Evolutionary conservation across 2,329 filamentous ascomycete species (phyloP), one percentile per base, ranked within the genome.

Genomic region (Calonectria pseudoreteaudii): DNA sequence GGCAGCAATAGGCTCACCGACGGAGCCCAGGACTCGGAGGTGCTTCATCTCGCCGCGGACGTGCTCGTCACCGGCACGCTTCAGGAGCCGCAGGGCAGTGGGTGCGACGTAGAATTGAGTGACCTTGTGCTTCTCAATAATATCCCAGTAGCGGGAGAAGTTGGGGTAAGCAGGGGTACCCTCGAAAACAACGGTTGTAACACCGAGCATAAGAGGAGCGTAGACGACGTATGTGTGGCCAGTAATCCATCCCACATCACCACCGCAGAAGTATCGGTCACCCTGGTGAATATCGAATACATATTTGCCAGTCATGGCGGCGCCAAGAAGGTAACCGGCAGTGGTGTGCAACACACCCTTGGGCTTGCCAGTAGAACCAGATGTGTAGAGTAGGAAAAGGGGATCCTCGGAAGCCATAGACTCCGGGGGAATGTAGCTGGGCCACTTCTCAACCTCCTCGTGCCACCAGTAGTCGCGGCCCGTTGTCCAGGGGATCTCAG

Each of bases 281-380:
- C 94, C 92, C 76, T 96, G 93, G 85, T 99, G 97, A 76, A 99
- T 97, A 84, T 99, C 97, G 83, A 99, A 99, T 75, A 98, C 96
- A 85, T 99, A 98, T 87, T 98, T 99, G 86, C 96, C 96, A 16
- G 97, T 99, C 81, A 94, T 90, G 41, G 97, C 96, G 66, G 96
- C 96, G 73, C 97, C 97, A 10, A 98, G 87, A n/a, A 99, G 91
- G 84, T 98, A 99, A 66, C 97, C 97, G 74, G 89, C 97, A 44
- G 96, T 99, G 31, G 95, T 97, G 90, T 99, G 97, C 95, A 99
- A 94, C 70, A 99, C 94, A 86, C 97, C 97, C 92, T 99, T 99
- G 79, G 97, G 97, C 91, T 98, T 98, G 76, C 97, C 97, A 11
- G 97, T 99, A 1, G 96, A 98, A 50, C 97, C 97, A 44, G 96